Conservation (phyloP, 2,329 filamentous ascomycete genomes). For the Ophiostoma australiae region DNA sequence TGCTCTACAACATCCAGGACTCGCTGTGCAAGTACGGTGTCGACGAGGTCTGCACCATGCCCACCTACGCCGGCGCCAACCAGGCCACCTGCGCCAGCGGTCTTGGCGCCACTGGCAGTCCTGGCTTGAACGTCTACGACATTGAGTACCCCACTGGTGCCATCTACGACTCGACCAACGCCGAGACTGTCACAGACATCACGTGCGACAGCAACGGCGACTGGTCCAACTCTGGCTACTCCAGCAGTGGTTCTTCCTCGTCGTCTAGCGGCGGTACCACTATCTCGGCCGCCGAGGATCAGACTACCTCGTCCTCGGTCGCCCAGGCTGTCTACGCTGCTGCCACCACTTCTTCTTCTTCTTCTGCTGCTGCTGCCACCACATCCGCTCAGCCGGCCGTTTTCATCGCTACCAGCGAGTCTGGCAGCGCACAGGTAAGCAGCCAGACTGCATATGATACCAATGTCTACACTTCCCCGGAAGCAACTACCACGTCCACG, state of each 20-base stretch:
- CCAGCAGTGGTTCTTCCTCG: constrained; percentile 17
- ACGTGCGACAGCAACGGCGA: background rate
- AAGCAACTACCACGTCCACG: background rate
- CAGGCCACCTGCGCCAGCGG: constrained; percentile 47
- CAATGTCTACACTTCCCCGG: constrained; percentile 1
- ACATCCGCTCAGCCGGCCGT: constrained; percentile 21
- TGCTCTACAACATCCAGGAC: constrained; percentile 51
- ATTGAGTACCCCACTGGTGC: constrained; percentile 49
- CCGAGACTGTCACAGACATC: constrained; percentile 11
- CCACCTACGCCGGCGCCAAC: constrained; percentile 38
- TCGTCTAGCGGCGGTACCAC: constrained; percentile 4
- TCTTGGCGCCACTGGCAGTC: constrained; percentile 38
- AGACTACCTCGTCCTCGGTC: background rate
- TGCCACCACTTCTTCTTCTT: constrained; percentile 13
- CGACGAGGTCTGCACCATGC: constrained; percentile 47
- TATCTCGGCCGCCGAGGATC: background rate
- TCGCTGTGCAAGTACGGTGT: constrained; percentile 46
- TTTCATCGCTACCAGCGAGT: constrained; percentile 23
- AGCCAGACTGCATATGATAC: constrained; percentile 20
- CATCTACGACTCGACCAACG: constrained; percentile 35
- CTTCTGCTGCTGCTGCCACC: constrained; percentile 3
- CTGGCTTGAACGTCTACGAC: constrained; percentile 44
- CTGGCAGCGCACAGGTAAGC: constrained; percentile 20
- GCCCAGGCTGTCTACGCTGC: background rate
- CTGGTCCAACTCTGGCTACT: constrained; percentile 10